phyloP scores from a whole-genome alignment of 306 rosid genomes.

The Sindora glabra region DNA sequence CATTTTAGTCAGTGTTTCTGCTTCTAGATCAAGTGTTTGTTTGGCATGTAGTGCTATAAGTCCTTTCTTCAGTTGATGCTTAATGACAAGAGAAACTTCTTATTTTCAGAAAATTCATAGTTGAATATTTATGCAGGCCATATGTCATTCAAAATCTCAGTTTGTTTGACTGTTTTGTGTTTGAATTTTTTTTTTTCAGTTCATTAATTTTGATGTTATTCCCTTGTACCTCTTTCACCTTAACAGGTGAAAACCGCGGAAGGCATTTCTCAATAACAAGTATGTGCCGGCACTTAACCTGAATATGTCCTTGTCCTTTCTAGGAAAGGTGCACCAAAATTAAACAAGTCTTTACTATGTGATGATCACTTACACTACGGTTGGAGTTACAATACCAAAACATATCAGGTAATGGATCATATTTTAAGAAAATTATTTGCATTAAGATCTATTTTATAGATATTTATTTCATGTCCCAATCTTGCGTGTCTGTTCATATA shows the following conservation, averaged over 20 bases:
- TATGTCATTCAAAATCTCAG: too few relatives aligned
- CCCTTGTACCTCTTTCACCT: constrained; percentile 12
- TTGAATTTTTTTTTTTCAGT: not conserved
- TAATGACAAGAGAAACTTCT: too few relatives aligned
- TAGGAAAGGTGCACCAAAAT: constrained; percentile 85
- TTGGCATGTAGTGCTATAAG: not conserved
- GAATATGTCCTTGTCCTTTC: constrained; percentile 79
- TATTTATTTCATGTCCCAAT: constrained; percentile 1
- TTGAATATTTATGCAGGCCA: too few relatives aligned
- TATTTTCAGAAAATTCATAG: too few relatives aligned
- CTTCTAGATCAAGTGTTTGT: constrained; percentile 1
- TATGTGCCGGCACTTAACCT: constrained; percentile 89
- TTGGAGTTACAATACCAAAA: constrained; percentile 81
- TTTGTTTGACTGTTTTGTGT: too few relatives aligned
- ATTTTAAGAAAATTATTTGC: constrained; percentile 5
- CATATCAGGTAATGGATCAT: constrained; percentile 60
- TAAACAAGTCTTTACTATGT: constrained; percentile 81
- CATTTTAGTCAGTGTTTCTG: constrained; percentile 6
- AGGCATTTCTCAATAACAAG: constrained; percentile 63
- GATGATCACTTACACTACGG: constrained; percentile 86
- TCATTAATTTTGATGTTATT: not conserved
- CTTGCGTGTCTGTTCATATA: not conserved
- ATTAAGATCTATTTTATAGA: not conserved
- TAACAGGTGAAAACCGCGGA: constrained; percentile 82
- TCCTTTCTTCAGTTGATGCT: too few relatives aligned